A percentile compares a stretch with the other conserved stretches of the same genome.
Evolutionary conservation across 176 grass and related monocot species (phyloP).

Genomic region (Cenchrus fungigraminus): DNA sequence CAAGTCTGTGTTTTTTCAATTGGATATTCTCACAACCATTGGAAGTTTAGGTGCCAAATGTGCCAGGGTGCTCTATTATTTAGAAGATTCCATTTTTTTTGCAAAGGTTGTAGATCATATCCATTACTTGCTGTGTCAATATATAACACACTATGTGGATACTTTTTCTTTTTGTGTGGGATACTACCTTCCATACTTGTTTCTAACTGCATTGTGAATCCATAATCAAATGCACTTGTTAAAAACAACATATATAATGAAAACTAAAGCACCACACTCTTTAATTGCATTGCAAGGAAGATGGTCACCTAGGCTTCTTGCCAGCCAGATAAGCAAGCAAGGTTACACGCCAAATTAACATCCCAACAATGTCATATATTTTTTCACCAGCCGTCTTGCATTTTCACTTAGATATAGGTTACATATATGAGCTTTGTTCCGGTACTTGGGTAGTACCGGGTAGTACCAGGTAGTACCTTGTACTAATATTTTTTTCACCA

Average conservation of each 20-base stretch:
- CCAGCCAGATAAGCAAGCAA: conserved; percentile 19
- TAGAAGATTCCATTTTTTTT: too few species aligned
- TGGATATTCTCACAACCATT: too few species aligned
- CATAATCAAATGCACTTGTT: not conserved
- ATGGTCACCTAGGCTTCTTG: not conserved
- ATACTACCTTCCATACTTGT: not conserved
- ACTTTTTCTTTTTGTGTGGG: too few species aligned
- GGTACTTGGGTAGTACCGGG: too few species aligned
- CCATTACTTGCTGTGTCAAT: too few species aligned
- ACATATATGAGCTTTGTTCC: not conserved
- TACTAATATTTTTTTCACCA: too few species aligned
- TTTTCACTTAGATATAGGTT: not conserved
- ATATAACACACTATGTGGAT: too few species aligned
- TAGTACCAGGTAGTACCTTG: too few species aligned
- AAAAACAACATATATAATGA: not conserved
- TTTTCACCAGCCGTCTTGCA: conserved; percentile 19
- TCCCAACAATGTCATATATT: conserved; percentile 12
- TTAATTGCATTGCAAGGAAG: conserved; percentile 24
- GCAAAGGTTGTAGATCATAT: too few species aligned
- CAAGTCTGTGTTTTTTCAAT: too few species aligned
- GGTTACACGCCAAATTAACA: conserved; percentile 18
- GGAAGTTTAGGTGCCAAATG: too few species aligned
- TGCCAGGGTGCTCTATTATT: too few species aligned
- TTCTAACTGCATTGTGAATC: not conserved
- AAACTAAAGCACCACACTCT: not conserved